Percentiles rank a stretch among this genome's conserved stretches.
Evolutionary conservation across 306 rosid genomes (phyloP).

Genomic region (Morella rubra): DNA sequence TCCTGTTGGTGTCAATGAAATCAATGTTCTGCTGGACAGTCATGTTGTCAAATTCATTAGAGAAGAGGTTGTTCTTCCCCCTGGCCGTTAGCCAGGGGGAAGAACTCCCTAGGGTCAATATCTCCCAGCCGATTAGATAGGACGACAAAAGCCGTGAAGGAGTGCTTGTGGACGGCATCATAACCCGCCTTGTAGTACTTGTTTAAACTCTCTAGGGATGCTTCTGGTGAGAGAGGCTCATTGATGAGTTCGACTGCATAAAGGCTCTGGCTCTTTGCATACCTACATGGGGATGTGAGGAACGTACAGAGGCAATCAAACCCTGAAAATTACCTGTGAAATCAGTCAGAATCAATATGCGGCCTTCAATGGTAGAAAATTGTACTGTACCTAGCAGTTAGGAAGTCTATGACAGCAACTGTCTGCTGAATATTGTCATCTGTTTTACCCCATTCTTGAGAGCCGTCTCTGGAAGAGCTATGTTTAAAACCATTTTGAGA

Average conservation of each 20-base stretch:
- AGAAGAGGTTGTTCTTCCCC: slow-evolving; percentile 53
- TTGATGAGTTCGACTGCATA: slow-evolving; percentile 71
- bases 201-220: slow-evolving; percentile 40
- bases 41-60: slow-evolving; percentile 28
- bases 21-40: slow-evolving; percentile 61
- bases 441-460: slow-evolving; percentile 65
- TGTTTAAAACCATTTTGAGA: slow-evolving; percentile 71
- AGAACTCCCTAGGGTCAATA: slow-evolving; percentile 45
- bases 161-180: slow-evolving; percentile 57
- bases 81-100: slow-evolving; percentile 52
- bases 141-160: slow-evolving; percentile 47
- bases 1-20: slow-evolving; percentile 47
- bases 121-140: slow-evolving; percentile 59
- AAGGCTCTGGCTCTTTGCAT: slow-evolving; percentile 50
- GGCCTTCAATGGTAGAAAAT: background rate
- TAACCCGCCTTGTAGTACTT: slow-evolving; percentile 69
- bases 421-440: slow-evolving; percentile 59
- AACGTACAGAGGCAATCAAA: background rate
- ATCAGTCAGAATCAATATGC: background rate
- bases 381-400: slow-evolving; percentile 58
- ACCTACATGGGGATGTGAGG: slow-evolving; percentile 26
- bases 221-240: slow-evolving; percentile 67
- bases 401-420: slow-evolving; percentile 61
- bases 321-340: background rate
- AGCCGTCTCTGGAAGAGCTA: slow-evolving; percentile 64